phyloP scores from a whole-genome alignment of 2,329 filamentous ascomycete species.

The Rugonectria rugulosa region DNA sequence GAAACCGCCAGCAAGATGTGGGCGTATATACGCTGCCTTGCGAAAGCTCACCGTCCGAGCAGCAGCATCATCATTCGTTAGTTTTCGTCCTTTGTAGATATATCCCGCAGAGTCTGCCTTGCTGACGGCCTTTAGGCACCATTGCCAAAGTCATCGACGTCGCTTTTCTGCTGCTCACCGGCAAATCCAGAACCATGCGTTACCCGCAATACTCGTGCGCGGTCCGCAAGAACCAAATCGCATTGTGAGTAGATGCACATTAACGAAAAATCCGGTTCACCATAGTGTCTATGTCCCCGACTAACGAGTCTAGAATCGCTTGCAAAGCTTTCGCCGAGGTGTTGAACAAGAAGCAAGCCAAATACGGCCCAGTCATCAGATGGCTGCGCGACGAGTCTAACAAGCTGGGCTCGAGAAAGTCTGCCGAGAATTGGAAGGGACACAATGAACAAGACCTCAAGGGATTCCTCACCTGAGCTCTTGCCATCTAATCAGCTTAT shows the following conservation, averaged over 20 bases:
- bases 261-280: neutral
- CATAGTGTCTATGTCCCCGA: neutral
- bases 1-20: conserved; percentile 82
- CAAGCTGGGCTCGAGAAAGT: conserved; percentile 39
- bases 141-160: conserved; percentile 71
- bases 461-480: neutral
- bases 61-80: conserved; percentile 69
- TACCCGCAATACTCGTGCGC: conserved; percentile 64
- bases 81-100: conserved; percentile 35
- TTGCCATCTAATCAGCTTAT: too few species aligned
- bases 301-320: conserved; percentile 65
- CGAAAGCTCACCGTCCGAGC: conserved; percentile 62
- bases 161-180: conserved; percentile 69
- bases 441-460: neutral
- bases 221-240: conserved; percentile 66
- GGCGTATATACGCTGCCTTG: conserved; percentile 68
- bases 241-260: conserved; percentile 60
- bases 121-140: conserved; percentile 56
- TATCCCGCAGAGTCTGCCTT: neutral
- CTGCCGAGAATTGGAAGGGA: too few species aligned
- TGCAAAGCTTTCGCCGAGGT: conserved; percentile 74
- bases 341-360: conserved; percentile 74
- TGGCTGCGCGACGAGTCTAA: conserved; percentile 69
- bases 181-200: conserved; percentile 53
- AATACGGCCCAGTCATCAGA: conserved; percentile 66